phyloP scores from a whole-genome alignment of 768 basidiomycete species.

The Lactarius trivialis region DNA sequence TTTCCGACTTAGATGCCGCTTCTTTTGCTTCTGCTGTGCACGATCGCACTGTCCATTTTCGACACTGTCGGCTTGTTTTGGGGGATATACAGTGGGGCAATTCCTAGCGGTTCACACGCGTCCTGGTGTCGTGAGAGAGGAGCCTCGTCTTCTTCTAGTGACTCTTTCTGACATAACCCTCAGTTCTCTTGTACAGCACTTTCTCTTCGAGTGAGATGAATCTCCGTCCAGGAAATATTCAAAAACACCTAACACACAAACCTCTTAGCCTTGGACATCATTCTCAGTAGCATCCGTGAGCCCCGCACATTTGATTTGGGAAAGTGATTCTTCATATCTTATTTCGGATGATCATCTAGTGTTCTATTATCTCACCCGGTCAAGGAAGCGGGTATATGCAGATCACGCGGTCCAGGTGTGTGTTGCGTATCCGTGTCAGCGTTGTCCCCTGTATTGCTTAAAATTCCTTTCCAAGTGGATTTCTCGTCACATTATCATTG shows the following conservation, averaged over 20 bases:
- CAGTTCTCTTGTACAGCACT: background rate
- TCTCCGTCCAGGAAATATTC: too few relatives aligned
- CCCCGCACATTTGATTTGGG: background rate
- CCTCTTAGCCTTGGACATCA: conserved; percentile 1
- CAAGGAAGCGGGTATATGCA: background rate
- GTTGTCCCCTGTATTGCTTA: background rate
- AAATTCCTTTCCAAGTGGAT: background rate
- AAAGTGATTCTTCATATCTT: background rate
- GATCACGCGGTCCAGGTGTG: conserved; percentile 3
- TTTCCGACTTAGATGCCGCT: background rate
- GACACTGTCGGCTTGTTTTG: background rate
- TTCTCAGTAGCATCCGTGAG: background rate
- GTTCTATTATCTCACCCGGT: background rate
- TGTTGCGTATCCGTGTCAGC: too few relatives aligned
- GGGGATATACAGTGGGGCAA: background rate
- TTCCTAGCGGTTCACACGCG: too few relatives aligned
- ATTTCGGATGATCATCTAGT: background rate
- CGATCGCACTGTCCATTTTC: background rate
- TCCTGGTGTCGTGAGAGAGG: conserved; percentile 5
- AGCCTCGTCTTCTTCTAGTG: background rate
- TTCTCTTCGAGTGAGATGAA: conserved; percentile 1
- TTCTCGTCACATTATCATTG: background rate
- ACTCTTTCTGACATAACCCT: background rate
- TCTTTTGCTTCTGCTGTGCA: background rate
- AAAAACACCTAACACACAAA: background rate